Evolutionary conservation across 441 rosid species (phyloP), one percentile per base, ranked within the genome.

Genomic region (Arabidopsis hybrid): DNA sequence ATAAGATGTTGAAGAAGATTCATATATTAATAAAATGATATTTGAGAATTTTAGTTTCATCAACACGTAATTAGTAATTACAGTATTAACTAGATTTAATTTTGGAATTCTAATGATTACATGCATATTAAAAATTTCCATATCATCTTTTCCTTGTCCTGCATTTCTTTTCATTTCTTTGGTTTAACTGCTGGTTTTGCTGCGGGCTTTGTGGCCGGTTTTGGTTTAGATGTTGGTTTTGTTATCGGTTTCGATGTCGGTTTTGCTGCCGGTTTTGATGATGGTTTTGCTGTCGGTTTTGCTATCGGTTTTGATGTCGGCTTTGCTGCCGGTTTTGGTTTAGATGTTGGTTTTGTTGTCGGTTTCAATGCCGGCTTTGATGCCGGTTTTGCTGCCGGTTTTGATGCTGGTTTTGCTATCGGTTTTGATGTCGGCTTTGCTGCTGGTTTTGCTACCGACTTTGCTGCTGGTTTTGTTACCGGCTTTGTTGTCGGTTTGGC

Each of bases 1-100:
- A 32, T 56, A 32, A 32, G 18, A 56, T 13, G 60, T 56, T 56
- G 39, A 56, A 32, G 38, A 56, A 56, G 61, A 56, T 34, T 56
- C 6, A 0, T n/a, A 56, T n/a, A 35, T 16, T 34, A 32, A 39
- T 16, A 58, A 1, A 7, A 8, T 5, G 43, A 58, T 58, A 16
- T 14, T 16, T 35, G 62, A 36, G 13, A 35, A 35, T 1, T 14
- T 35, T 36, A 16, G 45, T 16, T 58, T 18, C 29, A 58, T 35
- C 62, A 58, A 1, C 29, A 35, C 29, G 13, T 8, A 35, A 14
- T 34, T 57, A 32, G 11, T 31, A 57, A 35, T 35, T 57, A 35
- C n/a, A 8, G 43, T 8, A 4, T 8, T n/a, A 8, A 58, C 2
- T 7, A 34, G 1, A 8, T 8, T 57, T 34, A 8, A 3, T 56